phyloP scores from a whole-genome alignment of 768 basidiomycete genomes.

The Panaeolus cyanescens region DNA sequence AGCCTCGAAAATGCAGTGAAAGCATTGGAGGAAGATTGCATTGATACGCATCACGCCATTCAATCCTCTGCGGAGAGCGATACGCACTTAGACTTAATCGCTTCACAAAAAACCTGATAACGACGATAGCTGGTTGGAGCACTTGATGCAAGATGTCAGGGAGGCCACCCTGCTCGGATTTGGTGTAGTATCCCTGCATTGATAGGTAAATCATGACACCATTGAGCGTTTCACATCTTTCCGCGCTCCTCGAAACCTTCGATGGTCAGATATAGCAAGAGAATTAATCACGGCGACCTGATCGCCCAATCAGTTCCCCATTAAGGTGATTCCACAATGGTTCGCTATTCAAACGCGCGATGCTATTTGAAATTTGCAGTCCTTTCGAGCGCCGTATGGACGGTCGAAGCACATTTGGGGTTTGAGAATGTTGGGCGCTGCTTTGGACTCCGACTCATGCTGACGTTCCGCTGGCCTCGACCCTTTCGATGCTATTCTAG shows the following conservation, averaged over 20 bases:
- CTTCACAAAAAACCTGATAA: too few species aligned
- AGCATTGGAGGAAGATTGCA: background rate
- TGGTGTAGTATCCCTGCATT: background rate
- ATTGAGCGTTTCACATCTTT: conserved; percentile 11
- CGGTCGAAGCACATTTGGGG: background rate
- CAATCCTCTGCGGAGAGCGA: background rate
- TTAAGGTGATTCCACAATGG: conserved; percentile 3
- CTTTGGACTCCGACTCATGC: background rate
- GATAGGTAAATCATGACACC: background rate
- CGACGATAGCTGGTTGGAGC: too few species aligned
- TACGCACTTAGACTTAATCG: background rate
- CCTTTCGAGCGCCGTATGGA: background rate
- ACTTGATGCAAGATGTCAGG: background rate
- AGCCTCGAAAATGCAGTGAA: background rate
- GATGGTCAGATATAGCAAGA: conserved; percentile 13
- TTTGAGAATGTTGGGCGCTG: background rate
- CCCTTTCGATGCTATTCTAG: background rate
- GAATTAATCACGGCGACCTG: conserved; percentile 25
- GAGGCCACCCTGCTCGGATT: background rate
- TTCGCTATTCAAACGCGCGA: background rate
- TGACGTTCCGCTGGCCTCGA: conserved; percentile 2
- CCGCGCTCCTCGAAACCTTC: conserved; percentile 17
- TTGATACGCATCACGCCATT: background rate
- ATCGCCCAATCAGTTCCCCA: conserved; percentile 22
- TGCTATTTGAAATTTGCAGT: background rate